Evolutionary conservation across 176 grass and related monocot genomes (phyloP).

Genomic region (Microstegium vimineum): DNA sequence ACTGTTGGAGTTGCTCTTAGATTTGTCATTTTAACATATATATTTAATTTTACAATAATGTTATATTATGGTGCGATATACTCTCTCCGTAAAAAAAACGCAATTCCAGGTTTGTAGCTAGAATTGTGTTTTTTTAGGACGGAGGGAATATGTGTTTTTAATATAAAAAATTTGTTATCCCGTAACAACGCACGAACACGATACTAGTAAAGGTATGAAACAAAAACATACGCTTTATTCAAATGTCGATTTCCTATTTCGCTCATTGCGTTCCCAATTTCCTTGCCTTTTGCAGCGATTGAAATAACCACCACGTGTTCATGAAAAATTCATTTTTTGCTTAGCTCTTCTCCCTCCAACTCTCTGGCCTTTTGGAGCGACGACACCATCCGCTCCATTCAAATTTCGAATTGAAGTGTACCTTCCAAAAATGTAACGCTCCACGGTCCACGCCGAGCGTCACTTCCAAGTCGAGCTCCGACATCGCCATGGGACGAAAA

Average conservation of each 20-base stretch:
- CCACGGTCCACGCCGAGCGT: neutral
- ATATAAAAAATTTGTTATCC: too few relatives aligned
- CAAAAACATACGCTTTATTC: neutral
- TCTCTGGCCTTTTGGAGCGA: neutral
- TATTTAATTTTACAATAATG: too few relatives aligned
- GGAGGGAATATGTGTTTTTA: too few relatives aligned
- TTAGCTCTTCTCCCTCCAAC: neutral
- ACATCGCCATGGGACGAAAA: neutral
- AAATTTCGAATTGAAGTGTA: slow-evolving; percentile 33
- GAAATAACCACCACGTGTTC: neutral
- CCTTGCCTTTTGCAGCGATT: neutral
- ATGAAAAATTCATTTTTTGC: slow-evolving; percentile 1
- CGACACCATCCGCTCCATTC: neutral
- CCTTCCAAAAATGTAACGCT: slow-evolving; percentile 8
- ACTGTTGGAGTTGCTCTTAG: too few relatives aligned
- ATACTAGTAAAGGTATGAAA: neutral
- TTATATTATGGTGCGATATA: too few relatives aligned
- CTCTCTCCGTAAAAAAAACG: too few relatives aligned
- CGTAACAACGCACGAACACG: too few relatives aligned
- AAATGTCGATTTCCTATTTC: neutral
- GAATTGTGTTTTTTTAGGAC: too few relatives aligned
- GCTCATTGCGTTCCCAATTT: neutral
- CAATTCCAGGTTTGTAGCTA: too few relatives aligned
- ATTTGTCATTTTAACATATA: too few relatives aligned
- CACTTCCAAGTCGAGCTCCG: neutral